These are phyloP conservation scores for Dictyostelium citrinum DNA, from an alignment of 78 protist genomes.

Conservation along the genomic window DNA sequence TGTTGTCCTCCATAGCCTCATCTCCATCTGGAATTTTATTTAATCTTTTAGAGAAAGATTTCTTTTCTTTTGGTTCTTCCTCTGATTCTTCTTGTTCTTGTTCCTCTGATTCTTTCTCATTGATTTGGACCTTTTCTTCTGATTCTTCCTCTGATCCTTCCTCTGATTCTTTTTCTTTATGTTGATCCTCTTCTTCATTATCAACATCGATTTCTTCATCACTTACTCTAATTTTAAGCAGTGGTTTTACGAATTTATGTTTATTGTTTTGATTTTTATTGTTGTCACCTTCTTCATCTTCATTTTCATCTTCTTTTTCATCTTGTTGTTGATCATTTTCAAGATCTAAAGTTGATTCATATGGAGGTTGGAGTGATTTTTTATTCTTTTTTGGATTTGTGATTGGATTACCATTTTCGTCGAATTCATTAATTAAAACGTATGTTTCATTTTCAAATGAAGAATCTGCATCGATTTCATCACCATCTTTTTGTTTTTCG, in stretches of 20 bases:
- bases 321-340: not conserved
- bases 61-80: not conserved
- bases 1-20: not conserved
- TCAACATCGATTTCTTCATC: not conserved
- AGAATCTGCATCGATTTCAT: not conserved
- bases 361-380: not conserved
- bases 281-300: not conserved
- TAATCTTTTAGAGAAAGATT: not conserved
- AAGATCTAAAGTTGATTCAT: not conserved
- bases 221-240: not conserved
- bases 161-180: not conserved
- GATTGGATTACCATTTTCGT: not conserved
- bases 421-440: not conserved
- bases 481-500: not conserved
- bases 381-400: not conserved
- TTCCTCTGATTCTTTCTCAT: not conserved
- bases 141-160: not conserved
- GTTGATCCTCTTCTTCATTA: not conserved
- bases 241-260: not conserved
- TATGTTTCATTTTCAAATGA: too few species aligned
- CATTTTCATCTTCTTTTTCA: not conserved
- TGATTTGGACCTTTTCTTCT: not conserved
- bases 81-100: not conserved
- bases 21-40: not conserved
- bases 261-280: not conserved